These are phyloP conservation scores for Ogataea degrootiae DNA, from an alignment of 805 yeast genomes.

Conservation along the genomic window DNA sequence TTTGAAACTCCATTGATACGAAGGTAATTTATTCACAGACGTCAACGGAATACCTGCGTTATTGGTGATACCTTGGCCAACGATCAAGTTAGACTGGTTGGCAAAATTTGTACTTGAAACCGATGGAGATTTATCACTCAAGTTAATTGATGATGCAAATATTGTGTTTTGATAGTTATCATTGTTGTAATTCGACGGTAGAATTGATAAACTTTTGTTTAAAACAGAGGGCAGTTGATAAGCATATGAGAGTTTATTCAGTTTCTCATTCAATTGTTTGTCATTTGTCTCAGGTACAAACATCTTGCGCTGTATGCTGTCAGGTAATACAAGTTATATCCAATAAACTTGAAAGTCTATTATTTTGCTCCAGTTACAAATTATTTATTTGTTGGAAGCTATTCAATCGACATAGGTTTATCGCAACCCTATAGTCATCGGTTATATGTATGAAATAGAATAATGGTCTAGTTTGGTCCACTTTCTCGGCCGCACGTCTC, in stretches of 20 bases:
- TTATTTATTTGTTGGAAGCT: too few species aligned
- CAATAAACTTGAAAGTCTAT: not conserved
- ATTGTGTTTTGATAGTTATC: constrained; percentile 21
- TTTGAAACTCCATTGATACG: constrained; percentile 29
- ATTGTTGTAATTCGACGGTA: constrained; percentile 14
- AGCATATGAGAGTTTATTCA: constrained; percentile 16
- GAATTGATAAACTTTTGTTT: constrained; percentile 11
- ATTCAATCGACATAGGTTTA: too few species aligned
- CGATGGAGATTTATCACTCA: constrained; percentile 18
- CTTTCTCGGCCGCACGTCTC: too few species aligned
- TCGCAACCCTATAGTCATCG: too few species aligned
- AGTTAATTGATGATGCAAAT: constrained; percentile 19
- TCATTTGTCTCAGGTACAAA: constrained; percentile 13
- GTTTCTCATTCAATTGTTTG: constrained; percentile 11
- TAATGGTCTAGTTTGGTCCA: too few species aligned
- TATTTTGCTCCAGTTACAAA: too few species aligned
- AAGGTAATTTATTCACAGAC: constrained; percentile 29
- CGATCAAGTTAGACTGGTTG: constrained; percentile 18
- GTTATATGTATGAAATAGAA: too few species aligned
- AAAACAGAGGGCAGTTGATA: constrained; percentile 20
- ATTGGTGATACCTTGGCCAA: constrained; percentile 32
- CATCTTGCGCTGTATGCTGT: constrained; percentile 5
- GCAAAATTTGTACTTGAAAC: constrained; percentile 11
- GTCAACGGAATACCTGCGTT: constrained; percentile 30
- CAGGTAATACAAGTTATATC: not conserved